phyloP scores from a whole-genome alignment of 805 yeast genomes.

The Saccharomycopsis sp. region DNA sequence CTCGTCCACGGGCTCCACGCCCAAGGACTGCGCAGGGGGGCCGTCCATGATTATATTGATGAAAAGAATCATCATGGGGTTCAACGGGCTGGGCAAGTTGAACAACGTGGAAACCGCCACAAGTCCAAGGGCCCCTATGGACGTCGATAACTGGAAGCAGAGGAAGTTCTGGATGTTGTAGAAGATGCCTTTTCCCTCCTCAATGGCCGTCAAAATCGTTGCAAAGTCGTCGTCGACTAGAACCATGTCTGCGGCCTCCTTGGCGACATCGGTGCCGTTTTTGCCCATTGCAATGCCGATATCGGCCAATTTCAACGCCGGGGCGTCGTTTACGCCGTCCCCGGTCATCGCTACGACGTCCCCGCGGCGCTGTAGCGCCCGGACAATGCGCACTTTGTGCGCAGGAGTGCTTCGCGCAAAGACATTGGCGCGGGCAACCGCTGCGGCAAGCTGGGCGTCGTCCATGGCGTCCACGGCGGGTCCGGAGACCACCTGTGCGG shows the following conservation, averaged over 20 bases:
- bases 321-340: constrained; percentile 98
- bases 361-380: constrained; percentile 84
- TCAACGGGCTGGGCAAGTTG: constrained; percentile 86
- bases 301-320: constrained; percentile 94
- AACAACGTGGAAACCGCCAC: constrained; percentile 83
- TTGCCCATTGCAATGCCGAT: constrained; percentile 93
- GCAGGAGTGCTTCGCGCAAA: constrained; percentile 96
- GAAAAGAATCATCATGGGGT: constrained; percentile 98
- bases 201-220: constrained; percentile 87
- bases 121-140: constrained; percentile 88
- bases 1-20: constrained; percentile 95
- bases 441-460: constrained; percentile 65
- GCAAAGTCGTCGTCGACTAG: constrained; percentile 95
- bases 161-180: constrained; percentile 91
- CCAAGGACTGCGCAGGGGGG: constrained; percentile 96
- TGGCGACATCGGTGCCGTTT: constrained; percentile 96
- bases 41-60: constrained; percentile 98
- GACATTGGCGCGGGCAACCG: constrained; percentile 75
- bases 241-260: constrained; percentile 97
- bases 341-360: constrained; percentile 99
- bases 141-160: constrained; percentile 92
- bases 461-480: constrained; percentile 69
- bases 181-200: constrained; percentile 96
- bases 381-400: constrained; percentile 83
- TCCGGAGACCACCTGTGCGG: constrained; percentile 74